Evolutionary conservation across 2,329 filamentous ascomycete genomes (phyloP).

Genomic region (Didymellaceae sp.): DNA sequence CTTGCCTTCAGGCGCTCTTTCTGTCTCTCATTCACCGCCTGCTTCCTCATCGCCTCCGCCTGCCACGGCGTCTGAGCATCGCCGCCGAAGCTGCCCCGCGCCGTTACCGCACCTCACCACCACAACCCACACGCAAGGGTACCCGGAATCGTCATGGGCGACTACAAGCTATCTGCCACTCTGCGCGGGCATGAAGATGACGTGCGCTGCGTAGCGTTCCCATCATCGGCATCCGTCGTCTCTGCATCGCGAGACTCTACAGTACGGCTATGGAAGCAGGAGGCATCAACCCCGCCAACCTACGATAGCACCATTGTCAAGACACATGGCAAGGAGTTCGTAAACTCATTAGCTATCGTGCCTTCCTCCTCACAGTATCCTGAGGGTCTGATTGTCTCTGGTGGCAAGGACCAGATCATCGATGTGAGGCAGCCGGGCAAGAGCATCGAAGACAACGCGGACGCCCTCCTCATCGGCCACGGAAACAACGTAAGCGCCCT

Average conservation of each 20-base stretch:
- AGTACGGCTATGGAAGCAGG: slow-evolving; percentile 82
- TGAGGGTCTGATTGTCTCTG: slow-evolving; percentile 83
- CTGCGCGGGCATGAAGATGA: slow-evolving; percentile 91
- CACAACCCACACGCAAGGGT: slow-evolving; percentile 9
- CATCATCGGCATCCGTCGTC: slow-evolving; percentile 72
- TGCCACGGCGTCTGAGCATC: slow-evolving; percentile 17
- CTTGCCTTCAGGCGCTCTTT: slow-evolving; percentile 14
- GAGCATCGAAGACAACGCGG: slow-evolving; percentile 74
- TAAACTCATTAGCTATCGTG: slow-evolving; percentile 83
- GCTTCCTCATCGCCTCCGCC: slow-evolving; percentile 13
- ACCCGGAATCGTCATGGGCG: slow-evolving; percentile 62
- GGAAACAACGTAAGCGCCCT: slow-evolving; percentile 86
- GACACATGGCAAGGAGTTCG: slow-evolving; percentile 80
- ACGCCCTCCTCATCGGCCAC: slow-evolving; percentile 86
- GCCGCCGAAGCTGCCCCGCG: slow-evolving; percentile 32
- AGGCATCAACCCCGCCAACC: slow-evolving; percentile 67
- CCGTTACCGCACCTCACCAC: slow-evolving; percentile 15
- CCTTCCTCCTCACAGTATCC: slow-evolving; percentile 72
- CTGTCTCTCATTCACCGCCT: slow-evolving; percentile 17
- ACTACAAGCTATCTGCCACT: slow-evolving; percentile 93
- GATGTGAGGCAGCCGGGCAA: slow-evolving; percentile 80
- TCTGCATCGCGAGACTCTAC: slow-evolving; percentile 92
- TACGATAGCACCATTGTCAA: slow-evolving; percentile 79
- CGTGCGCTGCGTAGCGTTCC: slow-evolving; percentile 87
- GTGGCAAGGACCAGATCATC: slow-evolving; percentile 90